A percentile compares a stretch with the other conserved stretches of the same genome.
phyloP scores from a whole-genome alignment of 2,329 filamentous ascomycete species.

The Fusarium azukiicola region DNA sequence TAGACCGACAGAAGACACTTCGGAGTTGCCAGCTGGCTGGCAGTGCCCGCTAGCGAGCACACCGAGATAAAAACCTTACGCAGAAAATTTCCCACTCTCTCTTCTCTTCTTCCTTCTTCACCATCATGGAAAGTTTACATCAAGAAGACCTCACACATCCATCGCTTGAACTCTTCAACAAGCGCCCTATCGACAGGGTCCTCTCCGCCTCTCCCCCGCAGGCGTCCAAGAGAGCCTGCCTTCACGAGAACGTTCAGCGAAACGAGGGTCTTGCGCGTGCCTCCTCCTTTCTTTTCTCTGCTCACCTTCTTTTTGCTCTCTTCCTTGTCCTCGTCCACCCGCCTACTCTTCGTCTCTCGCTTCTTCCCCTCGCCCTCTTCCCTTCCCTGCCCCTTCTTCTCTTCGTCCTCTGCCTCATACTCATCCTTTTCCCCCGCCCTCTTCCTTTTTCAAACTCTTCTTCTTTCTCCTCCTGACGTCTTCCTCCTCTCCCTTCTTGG shows the following conservation, averaged over 20 bases:
- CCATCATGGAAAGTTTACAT: conserved; percentile 12
- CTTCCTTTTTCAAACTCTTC: too few species aligned
- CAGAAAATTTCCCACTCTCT: neutral
- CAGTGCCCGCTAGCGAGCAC: conserved; percentile 8
- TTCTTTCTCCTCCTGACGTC: neutral
- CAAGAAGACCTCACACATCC: neutral
- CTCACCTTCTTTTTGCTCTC: too few species aligned
- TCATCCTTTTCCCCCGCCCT: too few species aligned
- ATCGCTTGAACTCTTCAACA: neutral
- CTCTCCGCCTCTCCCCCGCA: neutral
- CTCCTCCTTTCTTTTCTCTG: too few species aligned
- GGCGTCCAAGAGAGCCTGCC: neutral
- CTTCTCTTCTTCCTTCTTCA: neutral
- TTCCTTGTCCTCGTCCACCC: neutral
- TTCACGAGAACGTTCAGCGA: neutral
- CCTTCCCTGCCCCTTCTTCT: neutral
- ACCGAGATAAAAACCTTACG: neutral
- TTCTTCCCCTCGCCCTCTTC: neutral
- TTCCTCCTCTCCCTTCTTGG: neutral
- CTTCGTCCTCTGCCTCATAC: neutral
- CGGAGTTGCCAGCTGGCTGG: neutral
- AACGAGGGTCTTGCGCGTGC: conserved; percentile 10
- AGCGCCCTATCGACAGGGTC: conserved; percentile 21
- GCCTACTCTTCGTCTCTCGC: neutral
- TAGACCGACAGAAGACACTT: neutral